phyloP scores from a whole-genome alignment of 2,329 filamentous ascomycete species.

The Venturia carpophila region DNA sequence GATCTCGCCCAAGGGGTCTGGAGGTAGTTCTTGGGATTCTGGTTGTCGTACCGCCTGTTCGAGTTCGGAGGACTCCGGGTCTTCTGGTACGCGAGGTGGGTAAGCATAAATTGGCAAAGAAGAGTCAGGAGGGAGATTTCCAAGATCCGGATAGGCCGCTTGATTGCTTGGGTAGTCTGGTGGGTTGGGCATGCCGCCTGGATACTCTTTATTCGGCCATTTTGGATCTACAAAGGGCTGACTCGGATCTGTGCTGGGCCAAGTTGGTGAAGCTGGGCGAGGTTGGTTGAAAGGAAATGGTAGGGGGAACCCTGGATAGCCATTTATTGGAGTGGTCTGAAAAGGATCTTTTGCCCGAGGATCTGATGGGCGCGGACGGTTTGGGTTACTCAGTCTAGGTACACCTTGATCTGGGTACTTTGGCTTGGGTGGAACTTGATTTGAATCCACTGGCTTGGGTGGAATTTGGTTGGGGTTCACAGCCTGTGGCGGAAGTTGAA shows the following conservation, averaged over 20 bases:
- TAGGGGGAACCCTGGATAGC: not conserved
- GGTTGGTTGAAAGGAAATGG: not conserved
- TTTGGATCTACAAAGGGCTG: not conserved
- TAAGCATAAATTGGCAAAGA: not conserved
- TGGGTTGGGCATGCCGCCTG: not conserved
- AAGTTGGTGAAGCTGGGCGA: not conserved
- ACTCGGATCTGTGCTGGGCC: not conserved
- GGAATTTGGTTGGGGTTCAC: not conserved
- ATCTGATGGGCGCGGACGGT: not conserved
- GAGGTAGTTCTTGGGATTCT: not conserved
- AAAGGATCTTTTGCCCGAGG: no score
- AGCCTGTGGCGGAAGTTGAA: not conserved
- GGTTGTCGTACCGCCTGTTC: not conserved
- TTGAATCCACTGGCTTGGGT: not conserved
- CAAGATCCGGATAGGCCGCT: not conserved
- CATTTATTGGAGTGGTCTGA: not conserved
- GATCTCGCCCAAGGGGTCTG: not conserved
- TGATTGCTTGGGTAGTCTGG: not conserved
- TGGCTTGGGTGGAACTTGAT: not conserved
- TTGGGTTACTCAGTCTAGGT: not conserved
- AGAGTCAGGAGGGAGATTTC: not conserved
- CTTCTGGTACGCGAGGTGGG: not conserved
- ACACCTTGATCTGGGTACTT: not conserved
- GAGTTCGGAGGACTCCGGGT: not conserved
- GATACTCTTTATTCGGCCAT: not conserved